Percentiles rank a stretch among this genome's conserved stretches.
phyloP scores from a whole-genome alignment of 208 protist genomes.

The Leishmania guyanensis region DNA sequence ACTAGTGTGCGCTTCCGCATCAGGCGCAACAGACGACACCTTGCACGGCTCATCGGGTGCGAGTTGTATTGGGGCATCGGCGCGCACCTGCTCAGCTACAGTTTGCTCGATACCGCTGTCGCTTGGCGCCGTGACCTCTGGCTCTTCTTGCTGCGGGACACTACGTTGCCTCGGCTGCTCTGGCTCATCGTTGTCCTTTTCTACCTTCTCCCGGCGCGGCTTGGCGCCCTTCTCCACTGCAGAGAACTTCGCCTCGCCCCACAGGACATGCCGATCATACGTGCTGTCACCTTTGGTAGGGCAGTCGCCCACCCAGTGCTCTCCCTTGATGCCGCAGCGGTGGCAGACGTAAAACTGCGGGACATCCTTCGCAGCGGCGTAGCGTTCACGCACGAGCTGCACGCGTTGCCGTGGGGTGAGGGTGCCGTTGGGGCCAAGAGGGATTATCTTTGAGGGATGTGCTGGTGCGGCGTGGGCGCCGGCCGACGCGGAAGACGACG shows the following conservation, averaged over 20 bases:
- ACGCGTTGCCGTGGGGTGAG: conserved; percentile 65
- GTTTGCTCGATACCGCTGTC: neutral
- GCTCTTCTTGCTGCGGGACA: neutral
- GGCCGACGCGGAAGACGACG: neutral
- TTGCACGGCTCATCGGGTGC: neutral
- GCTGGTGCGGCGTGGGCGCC: conserved; percentile 1
- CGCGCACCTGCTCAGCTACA: neutral
- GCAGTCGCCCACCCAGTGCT: conserved; percentile 78
- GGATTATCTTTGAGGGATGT: conserved; percentile 49
- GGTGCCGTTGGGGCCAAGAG: conserved; percentile 68
- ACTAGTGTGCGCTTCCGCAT: neutral
- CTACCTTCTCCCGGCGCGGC: neutral
- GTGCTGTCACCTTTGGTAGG: conserved; percentile 60
- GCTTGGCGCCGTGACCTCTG: neutral
- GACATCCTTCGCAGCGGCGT: conserved; percentile 59
- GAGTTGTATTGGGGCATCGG: neutral
- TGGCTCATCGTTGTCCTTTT: neutral
- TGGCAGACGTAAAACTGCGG: conserved; percentile 84
- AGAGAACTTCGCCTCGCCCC: conserved; percentile 67
- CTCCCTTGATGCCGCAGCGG: conserved; percentile 77
- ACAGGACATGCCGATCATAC: conserved; percentile 69
- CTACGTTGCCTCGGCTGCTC: neutral
- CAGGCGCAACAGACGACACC: neutral
- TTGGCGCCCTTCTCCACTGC: conserved; percentile 6
- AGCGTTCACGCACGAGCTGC: conserved; percentile 71